Percentiles rank a stretch among this genome's conserved stretches.
Evolutionary conservation across 768 basidiomycete species (phyloP).

Genomic region (Boletus reticulatus): DNA sequence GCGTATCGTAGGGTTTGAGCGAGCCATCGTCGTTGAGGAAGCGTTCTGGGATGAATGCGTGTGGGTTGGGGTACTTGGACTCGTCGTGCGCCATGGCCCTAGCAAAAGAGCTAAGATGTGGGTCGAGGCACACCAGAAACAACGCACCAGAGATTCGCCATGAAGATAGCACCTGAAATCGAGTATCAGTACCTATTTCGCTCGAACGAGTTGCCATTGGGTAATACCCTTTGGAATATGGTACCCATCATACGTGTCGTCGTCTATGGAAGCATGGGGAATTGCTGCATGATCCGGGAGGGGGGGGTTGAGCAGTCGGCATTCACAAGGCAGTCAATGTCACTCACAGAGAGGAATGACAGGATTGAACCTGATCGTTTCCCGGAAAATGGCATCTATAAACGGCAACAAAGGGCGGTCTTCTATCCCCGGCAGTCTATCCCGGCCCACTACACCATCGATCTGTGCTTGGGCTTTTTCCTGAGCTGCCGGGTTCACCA

Average conservation of each 20-base stretch:
- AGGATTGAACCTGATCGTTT: not conserved
- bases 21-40: not conserved
- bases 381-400: not conserved
- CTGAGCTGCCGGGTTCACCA: not conserved
- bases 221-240: constrained; percentile 43
- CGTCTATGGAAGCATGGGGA: not conserved
- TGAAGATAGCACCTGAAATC: not conserved
- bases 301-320: not conserved
- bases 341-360: not conserved
- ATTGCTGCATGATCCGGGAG: not conserved
- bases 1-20: too few species aligned
- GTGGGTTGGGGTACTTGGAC: not conserved
- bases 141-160: constrained; percentile 11
- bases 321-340: not conserved
- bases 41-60: not conserved
- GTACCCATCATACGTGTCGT: constrained; percentile 30
- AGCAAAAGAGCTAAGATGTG: not conserved
- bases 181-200: not conserved
- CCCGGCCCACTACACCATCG: not conserved
- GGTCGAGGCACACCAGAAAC: too few species aligned
- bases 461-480: not conserved
- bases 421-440: not conserved
- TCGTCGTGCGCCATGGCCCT: not conserved
- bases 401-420: not conserved
- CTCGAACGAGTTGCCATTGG: too few species aligned